Conservation (phyloP, 2,329 filamentous ascomycete species). For the Botrytis medusae region DNA sequence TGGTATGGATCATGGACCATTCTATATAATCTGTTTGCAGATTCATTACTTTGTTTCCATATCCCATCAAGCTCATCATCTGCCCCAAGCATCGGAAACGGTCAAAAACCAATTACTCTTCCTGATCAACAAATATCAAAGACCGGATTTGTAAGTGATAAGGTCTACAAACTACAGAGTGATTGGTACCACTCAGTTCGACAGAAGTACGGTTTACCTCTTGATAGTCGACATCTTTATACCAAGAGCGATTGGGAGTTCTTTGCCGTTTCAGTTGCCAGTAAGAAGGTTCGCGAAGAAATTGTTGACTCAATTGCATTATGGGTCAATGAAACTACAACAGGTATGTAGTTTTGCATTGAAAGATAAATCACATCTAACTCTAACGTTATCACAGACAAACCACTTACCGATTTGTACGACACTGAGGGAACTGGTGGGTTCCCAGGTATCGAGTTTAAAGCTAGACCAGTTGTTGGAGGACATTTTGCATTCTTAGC, state of each 20-base stretch:
- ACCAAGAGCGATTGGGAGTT: conserved; percentile 92
- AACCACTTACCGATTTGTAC: conserved; percentile 79
- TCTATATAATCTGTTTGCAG: conserved; percentile 69
- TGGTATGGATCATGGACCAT: conserved; percentile 76
- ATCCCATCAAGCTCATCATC: conserved; percentile 41
- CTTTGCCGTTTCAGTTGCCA: conserved; percentile 78
- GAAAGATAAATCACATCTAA: background rate
- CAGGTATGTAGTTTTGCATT: conserved; percentile 46
- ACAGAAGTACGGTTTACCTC: conserved; percentile 77
- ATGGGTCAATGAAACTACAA: conserved; percentile 83
- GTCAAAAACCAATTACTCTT: conserved; percentile 35
- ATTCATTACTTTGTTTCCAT: conserved; percentile 78
- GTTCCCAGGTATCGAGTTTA: conserved; percentile 74
- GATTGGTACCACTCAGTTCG: conserved; percentile 78
- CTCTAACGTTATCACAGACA: conserved; percentile 47
- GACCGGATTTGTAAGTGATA: conserved; percentile 66
- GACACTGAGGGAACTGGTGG: conserved; percentile 75
- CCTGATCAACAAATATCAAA: conserved; percentile 28
- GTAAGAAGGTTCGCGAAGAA: conserved; percentile 63
- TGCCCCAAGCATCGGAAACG: conserved; percentile 25
- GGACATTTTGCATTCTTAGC: conserved; percentile 84
- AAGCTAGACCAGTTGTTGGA: conserved; percentile 79
- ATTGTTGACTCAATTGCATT: conserved; percentile 72
- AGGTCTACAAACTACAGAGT: conserved; percentile 76
- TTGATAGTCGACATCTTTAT: conserved; percentile 80